Evolutionary conservation across 371 early-diverging fungal genomes (phyloP).

Genomic region (Nematocida minor): DNA sequence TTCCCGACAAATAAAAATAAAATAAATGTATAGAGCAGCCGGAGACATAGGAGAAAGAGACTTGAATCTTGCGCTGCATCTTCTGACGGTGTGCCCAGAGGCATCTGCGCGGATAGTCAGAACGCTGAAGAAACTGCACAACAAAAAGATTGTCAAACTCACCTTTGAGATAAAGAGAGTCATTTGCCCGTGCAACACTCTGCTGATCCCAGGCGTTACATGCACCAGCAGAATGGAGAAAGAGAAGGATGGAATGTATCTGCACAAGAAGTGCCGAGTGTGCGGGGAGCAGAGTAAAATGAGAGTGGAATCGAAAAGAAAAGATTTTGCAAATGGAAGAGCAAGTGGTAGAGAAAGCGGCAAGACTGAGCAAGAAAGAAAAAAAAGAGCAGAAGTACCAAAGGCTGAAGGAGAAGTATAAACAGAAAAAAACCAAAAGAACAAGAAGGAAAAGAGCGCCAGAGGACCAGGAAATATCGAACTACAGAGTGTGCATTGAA

Average conservation of each 20-base stretch:
- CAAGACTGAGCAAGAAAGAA: conserved; percentile 29
- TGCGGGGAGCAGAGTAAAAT: background rate
- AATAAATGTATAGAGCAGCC: background rate
- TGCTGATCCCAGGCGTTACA: background rate
- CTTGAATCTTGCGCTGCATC: background rate
- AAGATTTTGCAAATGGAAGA: background rate
- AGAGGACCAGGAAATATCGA: background rate
- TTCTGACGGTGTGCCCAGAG: background rate
- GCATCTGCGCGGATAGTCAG: background rate
- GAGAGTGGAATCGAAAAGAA: conserved; percentile 1
- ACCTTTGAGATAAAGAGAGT: background rate
- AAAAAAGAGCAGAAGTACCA: conserved; percentile 20
- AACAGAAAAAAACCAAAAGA: conserved; percentile 25
- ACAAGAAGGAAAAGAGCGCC: background rate
- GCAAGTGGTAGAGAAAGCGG: background rate
- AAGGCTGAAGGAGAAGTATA: conserved; percentile 20
- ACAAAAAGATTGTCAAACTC: conserved; percentile 16
- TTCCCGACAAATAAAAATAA: background rate
- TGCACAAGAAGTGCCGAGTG: background rate
- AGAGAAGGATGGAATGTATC: conserved; percentile 8
- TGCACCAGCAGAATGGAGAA: background rate
- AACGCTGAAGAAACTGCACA: background rate
- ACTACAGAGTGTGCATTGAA: conserved; percentile 7
- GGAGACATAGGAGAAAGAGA: background rate
- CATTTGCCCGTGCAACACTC: conserved; percentile 2